phyloP scores from a whole-genome alignment of 2,329 filamentous ascomycete species.

The Cladosporium cucumerinum region DNA sequence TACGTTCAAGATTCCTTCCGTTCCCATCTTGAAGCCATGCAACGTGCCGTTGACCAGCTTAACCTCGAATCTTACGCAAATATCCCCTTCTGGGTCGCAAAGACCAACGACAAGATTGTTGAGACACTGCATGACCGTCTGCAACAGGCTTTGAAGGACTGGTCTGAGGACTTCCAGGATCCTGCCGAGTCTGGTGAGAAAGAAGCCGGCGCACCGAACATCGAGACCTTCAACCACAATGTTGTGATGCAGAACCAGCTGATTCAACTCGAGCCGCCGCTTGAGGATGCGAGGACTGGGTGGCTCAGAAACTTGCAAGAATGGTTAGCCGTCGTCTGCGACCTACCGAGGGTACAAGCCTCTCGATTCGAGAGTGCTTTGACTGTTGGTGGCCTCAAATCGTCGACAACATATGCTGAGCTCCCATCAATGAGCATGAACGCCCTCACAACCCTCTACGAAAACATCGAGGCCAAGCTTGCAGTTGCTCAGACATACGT shows the following conservation, averaged over 20 bases:
- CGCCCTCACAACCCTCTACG: slow-evolving; percentile 75
- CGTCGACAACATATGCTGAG: slow-evolving; percentile 73
- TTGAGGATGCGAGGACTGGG: slow-evolving; percentile 85
- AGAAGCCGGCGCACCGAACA: slow-evolving; percentile 54
- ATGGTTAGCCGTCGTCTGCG: slow-evolving; percentile 91
- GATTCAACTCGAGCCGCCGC: slow-evolving; percentile 90
- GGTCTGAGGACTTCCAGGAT: slow-evolving; percentile 79
- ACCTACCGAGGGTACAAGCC: slow-evolving; percentile 89
- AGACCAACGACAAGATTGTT: slow-evolving; percentile 84
- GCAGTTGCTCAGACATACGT: slow-evolving; percentile 79
- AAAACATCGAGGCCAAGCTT: slow-evolving; percentile 78
- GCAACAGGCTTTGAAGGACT: slow-evolving; percentile 76
- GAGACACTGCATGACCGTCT: slow-evolving; percentile 74
- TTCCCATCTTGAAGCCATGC: slow-evolving; percentile 76
- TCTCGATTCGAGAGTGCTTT: slow-evolving; percentile 89
- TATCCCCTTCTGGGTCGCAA: slow-evolving; percentile 80
- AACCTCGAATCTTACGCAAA: slow-evolving; percentile 97
- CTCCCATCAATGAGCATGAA: slow-evolving; percentile 80
- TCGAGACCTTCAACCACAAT: slow-evolving; percentile 78
- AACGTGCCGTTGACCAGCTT: slow-evolving; percentile 90
- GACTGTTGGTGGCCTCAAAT: slow-evolving; percentile 53
- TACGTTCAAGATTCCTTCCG: slow-evolving; percentile 81
- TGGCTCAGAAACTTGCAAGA: slow-evolving; percentile 92
- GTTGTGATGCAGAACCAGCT: slow-evolving; percentile 98
- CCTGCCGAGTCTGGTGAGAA: slow-evolving; percentile 39